Conservation (phyloP, 306 rosid species). For the Glycine soja region DNA sequence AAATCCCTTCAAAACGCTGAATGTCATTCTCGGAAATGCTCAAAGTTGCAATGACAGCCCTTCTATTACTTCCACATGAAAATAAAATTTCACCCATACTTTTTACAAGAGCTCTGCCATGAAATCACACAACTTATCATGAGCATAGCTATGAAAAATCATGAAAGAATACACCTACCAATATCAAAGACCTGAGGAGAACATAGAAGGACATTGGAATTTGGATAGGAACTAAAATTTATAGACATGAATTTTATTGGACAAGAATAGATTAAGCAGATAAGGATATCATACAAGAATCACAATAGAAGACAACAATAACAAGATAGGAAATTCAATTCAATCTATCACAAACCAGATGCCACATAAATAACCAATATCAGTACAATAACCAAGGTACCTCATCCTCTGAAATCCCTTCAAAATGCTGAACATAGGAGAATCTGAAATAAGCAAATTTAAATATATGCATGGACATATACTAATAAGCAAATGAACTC, state of each 20-base stretch:
- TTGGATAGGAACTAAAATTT: background rate
- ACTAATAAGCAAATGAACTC: conserved; percentile 35
- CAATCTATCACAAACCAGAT: conserved; percentile 39
- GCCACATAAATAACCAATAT: conserved; percentile 37
- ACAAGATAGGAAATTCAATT: conserved; percentile 39
- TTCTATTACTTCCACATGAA: conserved; percentile 76
- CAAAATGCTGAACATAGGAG: conserved; percentile 51
- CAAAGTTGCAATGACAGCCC: conserved; percentile 82
- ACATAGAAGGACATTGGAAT: background rate
- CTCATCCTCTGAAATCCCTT: conserved; percentile 68
- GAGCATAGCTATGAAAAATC: conserved; percentile 35
- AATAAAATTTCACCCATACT: conserved; percentile 93
- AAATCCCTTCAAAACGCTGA: conserved; percentile 58
- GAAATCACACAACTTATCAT: conserved; percentile 36
- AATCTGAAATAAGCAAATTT: conserved; percentile 27
- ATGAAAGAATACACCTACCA: conserved; percentile 38
- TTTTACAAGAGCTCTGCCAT: conserved; percentile 78
- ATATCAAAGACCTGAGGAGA: conserved; percentile 32
- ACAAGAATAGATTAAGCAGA: conserved; percentile 40
- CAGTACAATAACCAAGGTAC: conserved; percentile 54
- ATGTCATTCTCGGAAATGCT: conserved; percentile 55
- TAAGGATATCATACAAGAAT: conserved; percentile 18
- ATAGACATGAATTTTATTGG: conserved; percentile 12
- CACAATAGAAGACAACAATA: conserved; percentile 31
- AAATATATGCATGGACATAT: conserved; percentile 20